Evolutionary conservation across 1,139 yeast genomes (phyloP).

Genomic region (Geotrichum aggregatum): DNA sequence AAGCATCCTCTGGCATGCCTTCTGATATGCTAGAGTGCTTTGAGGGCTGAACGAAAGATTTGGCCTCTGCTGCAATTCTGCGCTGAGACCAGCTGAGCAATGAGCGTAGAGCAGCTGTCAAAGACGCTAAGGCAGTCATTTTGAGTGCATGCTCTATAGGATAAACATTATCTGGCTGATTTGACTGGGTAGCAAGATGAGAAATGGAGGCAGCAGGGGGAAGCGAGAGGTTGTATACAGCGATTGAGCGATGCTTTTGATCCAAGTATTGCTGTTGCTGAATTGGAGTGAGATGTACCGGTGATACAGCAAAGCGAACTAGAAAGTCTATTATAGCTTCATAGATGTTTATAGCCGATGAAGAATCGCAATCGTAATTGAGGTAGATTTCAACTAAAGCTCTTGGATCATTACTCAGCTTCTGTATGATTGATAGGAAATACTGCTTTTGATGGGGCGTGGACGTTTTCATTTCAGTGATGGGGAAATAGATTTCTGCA

Average conservation of each 20-base stretch:
- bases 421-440: slow-evolving; percentile 68
- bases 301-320: slow-evolving; percentile 64
- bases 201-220: slow-evolving; percentile 74
- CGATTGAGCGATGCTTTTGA: slow-evolving; percentile 55
- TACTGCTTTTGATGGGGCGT: slow-evolving; percentile 91
- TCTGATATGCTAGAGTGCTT: slow-evolving; percentile 2
- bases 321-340: slow-evolving; percentile 76
- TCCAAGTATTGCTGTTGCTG: slow-evolving; percentile 68
- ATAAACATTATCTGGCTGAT: slow-evolving; percentile 35
- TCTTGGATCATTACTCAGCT: slow-evolving; percentile 83
- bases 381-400: slow-evolving; percentile 87
- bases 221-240: slow-evolving; percentile 68
- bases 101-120: slow-evolving; percentile 79
- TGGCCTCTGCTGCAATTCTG: slow-evolving; percentile 45
- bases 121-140: slow-evolving; percentile 71
- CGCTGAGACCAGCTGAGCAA: slow-evolving; percentile 85
- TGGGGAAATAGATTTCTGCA: slow-evolving; percentile 90
- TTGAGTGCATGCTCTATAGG: slow-evolving; percentile 70
- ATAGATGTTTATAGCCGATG: slow-evolving; percentile 75
- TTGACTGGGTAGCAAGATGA: slow-evolving; percentile 53
- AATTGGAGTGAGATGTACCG: slow-evolving; percentile 66
- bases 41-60: background rate
- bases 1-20: slow-evolving; percentile 21
- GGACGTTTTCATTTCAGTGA: slow-evolving; percentile 85
- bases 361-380: slow-evolving; percentile 86